A percentile compares a stretch with the other conserved stretches of the same genome.
Conservation (phyloP, 2,329 filamentous ascomycete genomes). For the Xylariaceae sp. region DNA sequence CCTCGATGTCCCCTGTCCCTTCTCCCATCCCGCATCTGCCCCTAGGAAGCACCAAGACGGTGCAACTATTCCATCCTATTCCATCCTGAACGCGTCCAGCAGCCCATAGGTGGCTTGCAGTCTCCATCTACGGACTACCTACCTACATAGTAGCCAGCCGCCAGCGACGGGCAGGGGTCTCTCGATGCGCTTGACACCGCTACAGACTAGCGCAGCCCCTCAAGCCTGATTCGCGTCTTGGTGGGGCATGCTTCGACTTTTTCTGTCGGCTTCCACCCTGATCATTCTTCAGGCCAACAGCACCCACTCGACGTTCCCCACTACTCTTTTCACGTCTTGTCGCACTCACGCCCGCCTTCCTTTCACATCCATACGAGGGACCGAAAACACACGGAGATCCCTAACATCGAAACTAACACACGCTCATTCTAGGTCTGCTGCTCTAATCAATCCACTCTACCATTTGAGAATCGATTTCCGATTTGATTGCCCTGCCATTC, state of each 20-base stretch:
- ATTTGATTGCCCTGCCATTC: neutral
- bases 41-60: no score
- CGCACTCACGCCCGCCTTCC: neutral
- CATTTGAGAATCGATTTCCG: neutral
- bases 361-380: neutral
- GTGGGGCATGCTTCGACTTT: slow-evolving; percentile 26
- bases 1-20: neutral
- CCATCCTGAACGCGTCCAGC: no score
- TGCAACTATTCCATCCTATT: no score
- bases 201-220: neutral
- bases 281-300: slow-evolving; percentile 4
- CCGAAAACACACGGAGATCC: neutral
- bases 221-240: slow-evolving; percentile 24
- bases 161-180: neutral
- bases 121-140: no score
- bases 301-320: slow-evolving; percentile 5
- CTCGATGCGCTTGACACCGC: neutral
- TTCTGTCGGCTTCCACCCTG: slow-evolving; percentile 20
- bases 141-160: neutral
- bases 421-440: neutral
- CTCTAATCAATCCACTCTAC: neutral
- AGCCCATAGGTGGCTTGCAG: no score
- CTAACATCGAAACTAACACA: neutral
- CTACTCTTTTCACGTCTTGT: slow-evolving; percentile 5
- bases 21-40: neutral